Evolutionary conservation across 495 filamentous ascomycete genomes (phyloP), one percentile per base, ranked within the genome.

Genomic region (Xylaria castorea): DNA sequence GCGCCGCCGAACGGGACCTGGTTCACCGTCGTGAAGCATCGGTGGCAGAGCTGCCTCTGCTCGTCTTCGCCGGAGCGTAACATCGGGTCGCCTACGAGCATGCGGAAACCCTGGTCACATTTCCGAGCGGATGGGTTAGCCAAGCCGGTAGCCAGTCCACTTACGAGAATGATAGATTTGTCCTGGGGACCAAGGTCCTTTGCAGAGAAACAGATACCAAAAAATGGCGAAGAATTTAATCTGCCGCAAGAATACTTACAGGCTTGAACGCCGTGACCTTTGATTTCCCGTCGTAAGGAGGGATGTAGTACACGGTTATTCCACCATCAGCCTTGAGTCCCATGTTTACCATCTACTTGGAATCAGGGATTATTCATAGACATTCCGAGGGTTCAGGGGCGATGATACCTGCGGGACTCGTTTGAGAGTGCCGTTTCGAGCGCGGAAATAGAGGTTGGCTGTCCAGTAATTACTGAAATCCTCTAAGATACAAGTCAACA

Each of bases 11-110:
- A 83, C 8, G 81, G 75, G 25, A 77, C 75, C 50, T 77, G 75
- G 75, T 81, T 75, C 48, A 77, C 75, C 25, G 78, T 81, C 55
- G 60, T 63, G 48, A 79, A 76, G 72, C 81, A 83, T 48, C 81
- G 76, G 72, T 83, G 81, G 77, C 81, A 83, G 8, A 83, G 55
- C 60, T 77, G 76, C 38, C 71, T 70, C 78, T 79, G 63, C 75
- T 82, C 51, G 75, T 73, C 50, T 76, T 83, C 62, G 76, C 73
- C 80, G 40, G 75, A 75, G 50, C 88, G 87, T 46, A 86, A 81
- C 68, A 74, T 80, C 0, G 91, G 84, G 76, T 91, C 83, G 48
- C 93, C 93, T 53, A 90, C 86, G 20, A 94, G 74, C 91, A 95
- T 94, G 72, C 92, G 92, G 78, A 93, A 91, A 34, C 89, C 90